These are phyloP conservation scores for Colletotrichum camelliae DNA, from an alignment of 2,329 filamentous ascomycete species.

Conservation along the genomic window DNA sequence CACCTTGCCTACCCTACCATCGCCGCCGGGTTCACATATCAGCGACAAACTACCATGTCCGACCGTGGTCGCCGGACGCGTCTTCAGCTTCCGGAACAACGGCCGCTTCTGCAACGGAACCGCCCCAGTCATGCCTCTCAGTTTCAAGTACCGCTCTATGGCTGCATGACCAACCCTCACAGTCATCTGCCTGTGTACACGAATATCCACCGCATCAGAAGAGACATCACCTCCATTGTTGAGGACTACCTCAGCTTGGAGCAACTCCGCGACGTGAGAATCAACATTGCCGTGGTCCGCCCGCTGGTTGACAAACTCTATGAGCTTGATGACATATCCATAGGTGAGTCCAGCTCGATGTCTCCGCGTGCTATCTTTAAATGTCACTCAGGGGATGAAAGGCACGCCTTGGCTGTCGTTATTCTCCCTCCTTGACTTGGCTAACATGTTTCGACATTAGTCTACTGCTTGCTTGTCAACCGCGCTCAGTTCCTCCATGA, in stretches of 20 bases:
- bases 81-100: constrained; percentile 25
- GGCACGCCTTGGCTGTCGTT: neutral
- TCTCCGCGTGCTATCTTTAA: neutral
- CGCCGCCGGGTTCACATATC: neutral
- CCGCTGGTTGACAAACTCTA: constrained; percentile 86
- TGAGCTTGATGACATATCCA: constrained; percentile 78
- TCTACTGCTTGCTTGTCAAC: constrained; percentile 86
- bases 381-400: neutral
- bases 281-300: constrained; percentile 81
- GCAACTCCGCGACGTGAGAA: constrained; percentile 79
- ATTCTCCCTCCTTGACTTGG: neutral
- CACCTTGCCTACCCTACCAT: neutral
- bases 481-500: constrained; percentile 80
- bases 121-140: constrained; percentile 41
- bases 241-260: constrained; percentile 71
- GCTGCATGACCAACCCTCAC: constrained; percentile 63
- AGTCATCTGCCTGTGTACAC: constrained; percentile 74
- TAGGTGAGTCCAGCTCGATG: constrained; percentile 53
- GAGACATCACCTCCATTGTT: constrained; percentile 67
- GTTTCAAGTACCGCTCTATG: constrained; percentile 48
- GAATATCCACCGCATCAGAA: constrained; percentile 75
- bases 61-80: constrained; percentile 17
- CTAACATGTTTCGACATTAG: constrained; percentile 41
- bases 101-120: constrained; percentile 41
- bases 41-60: constrained; percentile 23